phyloP scores from a whole-genome alignment of 164 flowering plant genomes.

The Cinnamomum chago region DNA sequence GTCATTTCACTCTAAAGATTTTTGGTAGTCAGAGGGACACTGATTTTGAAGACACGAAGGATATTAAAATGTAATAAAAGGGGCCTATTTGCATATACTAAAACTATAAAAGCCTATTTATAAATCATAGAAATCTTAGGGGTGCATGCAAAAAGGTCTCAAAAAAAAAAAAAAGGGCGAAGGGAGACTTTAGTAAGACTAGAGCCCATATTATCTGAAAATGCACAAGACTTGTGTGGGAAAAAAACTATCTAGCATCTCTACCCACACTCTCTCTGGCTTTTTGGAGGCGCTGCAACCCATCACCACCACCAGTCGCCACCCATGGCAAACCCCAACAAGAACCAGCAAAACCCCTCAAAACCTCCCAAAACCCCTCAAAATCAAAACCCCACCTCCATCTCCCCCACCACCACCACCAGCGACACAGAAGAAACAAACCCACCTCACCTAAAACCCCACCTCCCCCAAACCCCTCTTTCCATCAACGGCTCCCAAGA shows the following conservation, averaged over 20 bases:
- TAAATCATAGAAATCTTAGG: too few species aligned
- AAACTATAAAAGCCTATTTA: too few species aligned
- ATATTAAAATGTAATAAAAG: too few species aligned
- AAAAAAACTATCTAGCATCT: not conserved
- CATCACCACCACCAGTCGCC: constrained; percentile 1
- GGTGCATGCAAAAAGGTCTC: too few species aligned
- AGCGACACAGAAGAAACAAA: constrained; percentile 18
- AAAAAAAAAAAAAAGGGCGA: too few species aligned
- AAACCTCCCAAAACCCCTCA: not conserved
- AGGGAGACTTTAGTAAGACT: too few species aligned
- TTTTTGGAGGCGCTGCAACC: not conserved
- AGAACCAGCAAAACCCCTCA: constrained; percentile 13
- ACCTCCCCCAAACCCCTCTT: not conserved
- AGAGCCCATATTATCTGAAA: too few species aligned
- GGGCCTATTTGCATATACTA: too few species aligned
- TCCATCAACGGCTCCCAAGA: constrained; percentile 26
- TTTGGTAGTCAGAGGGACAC: too few species aligned
- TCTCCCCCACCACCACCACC: constrained; percentile 8
- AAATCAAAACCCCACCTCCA: constrained; percentile 2
- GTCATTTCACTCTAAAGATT: too few species aligned
- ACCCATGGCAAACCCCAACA: constrained; percentile 7
- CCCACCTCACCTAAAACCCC: constrained; percentile 7
- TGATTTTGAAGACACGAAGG: too few species aligned
- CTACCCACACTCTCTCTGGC: not conserved
- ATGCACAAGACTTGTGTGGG: too few species aligned